A percentile compares a stretch with the other conserved stretches of the same genome.
Evolutionary conservation across 2,329 filamentous ascomycete genomes (phyloP).

Genomic region (Exophiala mesophila): DNA sequence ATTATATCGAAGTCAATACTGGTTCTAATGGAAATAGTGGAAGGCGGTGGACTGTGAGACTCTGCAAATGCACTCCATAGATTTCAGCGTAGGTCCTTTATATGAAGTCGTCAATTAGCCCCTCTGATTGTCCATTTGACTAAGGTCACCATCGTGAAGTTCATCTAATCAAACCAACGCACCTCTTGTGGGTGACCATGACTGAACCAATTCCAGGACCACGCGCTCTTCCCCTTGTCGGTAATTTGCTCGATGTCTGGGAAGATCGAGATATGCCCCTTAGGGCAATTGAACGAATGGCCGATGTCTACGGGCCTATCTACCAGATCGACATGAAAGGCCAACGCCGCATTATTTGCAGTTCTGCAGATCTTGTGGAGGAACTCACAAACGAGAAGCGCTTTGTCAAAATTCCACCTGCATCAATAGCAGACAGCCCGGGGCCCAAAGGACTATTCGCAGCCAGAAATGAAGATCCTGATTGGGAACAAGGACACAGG

Average conservation of each 20-base stretch:
- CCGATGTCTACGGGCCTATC: conserved; percentile 46
- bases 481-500: conserved; percentile 22
- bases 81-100: too few species aligned
- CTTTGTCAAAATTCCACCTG: conserved; percentile 56
- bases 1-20: too few species aligned
- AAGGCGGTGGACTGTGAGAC: too few species aligned
- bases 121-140: too few species aligned
- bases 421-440: conserved; percentile 49
- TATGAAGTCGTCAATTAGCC: too few species aligned
- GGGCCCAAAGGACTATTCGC: conserved; percentile 64
- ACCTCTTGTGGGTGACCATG: too few species aligned
- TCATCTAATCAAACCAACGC: too few species aligned
- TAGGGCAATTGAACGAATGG: conserved; percentile 10
- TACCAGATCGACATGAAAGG: conserved; percentile 52
- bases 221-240: conserved; percentile 11
- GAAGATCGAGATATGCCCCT: conserved; percentile 6
- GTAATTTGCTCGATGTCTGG: conserved; percentile 20
- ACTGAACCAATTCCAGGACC: conserved; percentile 18
- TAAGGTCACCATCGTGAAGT: too few species aligned
- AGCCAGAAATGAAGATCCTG: conserved; percentile 37
- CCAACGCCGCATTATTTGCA: conserved; percentile 47
- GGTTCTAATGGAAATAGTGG: too few species aligned
- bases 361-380: conserved; percentile 53
- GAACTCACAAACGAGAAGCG: conserved; percentile 61
- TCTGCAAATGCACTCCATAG: too few species aligned